A percentile compares a stretch with the other conserved stretches of the same genome.
These are phyloP conservation scores for Cyathus striatus DNA, from an alignment of 768 basidiomycete genomes.

Conservation along the genomic window DNA sequence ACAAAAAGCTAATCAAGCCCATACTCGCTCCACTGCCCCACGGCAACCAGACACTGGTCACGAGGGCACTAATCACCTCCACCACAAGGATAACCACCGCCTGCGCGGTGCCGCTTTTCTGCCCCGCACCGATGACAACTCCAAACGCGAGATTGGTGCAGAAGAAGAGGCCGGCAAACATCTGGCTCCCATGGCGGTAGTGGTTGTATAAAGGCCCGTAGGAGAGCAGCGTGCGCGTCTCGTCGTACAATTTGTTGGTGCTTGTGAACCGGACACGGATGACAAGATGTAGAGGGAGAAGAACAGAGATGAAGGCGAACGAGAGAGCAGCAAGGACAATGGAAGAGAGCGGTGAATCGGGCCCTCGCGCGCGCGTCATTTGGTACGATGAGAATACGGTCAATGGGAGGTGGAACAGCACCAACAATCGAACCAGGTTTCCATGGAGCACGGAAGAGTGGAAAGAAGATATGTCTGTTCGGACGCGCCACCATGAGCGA, in stretches of 20 bases:
- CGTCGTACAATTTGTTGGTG: slow-evolving; percentile 90
- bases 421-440: slow-evolving; percentile 85
- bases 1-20: slow-evolving; percentile 92
- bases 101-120: slow-evolving; percentile 87
- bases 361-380: slow-evolving; percentile 53
- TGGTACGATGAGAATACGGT: slow-evolving; percentile 91
- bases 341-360: slow-evolving; percentile 52
- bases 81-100: slow-evolving; percentile 85
- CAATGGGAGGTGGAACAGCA: slow-evolving; percentile 92
- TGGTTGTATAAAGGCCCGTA: slow-evolving; percentile 94
- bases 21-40: slow-evolving; percentile 97
- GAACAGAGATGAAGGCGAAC: slow-evolving; percentile 74
- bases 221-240: slow-evolving; percentile 85
- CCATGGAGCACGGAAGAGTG: slow-evolving; percentile 81
- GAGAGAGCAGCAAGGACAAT: slow-evolving; percentile 78
- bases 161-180: slow-evolving; percentile 81
- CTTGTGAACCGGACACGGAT: slow-evolving; percentile 75
- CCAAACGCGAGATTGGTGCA: slow-evolving; percentile 80
- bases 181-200: slow-evolving; percentile 85
- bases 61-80: slow-evolving; percentile 81
- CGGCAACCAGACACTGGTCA: slow-evolving; percentile 91
- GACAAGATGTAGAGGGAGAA: slow-evolving; percentile 71
- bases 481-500: slow-evolving; percentile 49
- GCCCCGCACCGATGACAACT: slow-evolving; percentile 83
- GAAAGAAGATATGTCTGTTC: slow-evolving; percentile 68